phyloP scores from a whole-genome alignment of 805 yeast species.

The Kodamaea kakaduensis region DNA sequence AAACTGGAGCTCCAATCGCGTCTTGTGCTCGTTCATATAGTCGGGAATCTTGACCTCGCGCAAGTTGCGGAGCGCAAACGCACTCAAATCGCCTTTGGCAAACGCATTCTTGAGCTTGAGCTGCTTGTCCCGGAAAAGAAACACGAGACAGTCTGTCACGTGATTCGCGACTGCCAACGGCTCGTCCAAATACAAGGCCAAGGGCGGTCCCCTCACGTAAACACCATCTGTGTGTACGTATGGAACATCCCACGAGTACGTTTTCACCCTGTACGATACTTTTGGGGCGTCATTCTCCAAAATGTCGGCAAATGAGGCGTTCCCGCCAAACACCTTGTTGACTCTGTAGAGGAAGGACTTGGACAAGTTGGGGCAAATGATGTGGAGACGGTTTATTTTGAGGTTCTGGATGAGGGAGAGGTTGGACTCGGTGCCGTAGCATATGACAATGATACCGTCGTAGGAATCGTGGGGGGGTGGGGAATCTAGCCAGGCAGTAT shows the following conservation, averaged over 20 bases:
- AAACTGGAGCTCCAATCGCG: constrained; percentile 35
- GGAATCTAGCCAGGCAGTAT: constrained; percentile 13
- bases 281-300: constrained; percentile 15
- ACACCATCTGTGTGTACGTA: constrained; percentile 42
- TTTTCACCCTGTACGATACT: constrained; percentile 38
- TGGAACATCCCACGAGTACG: constrained; percentile 43
- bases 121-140: constrained; percentile 30
- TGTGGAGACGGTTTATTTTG: constrained; percentile 8
- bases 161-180: constrained; percentile 44
- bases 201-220: constrained; percentile 39
- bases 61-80: constrained; percentile 41
- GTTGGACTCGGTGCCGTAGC: constrained; percentile 13
- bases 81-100: constrained; percentile 58
- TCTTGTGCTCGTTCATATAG: constrained; percentile 31
- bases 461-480: constrained; percentile 12
- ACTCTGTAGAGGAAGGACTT: constrained; percentile 31
- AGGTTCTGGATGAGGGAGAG: constrained; percentile 16
- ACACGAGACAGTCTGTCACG: constrained; percentile 48
- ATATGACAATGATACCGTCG: constrained; percentile 17
- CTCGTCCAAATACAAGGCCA: constrained; percentile 41
- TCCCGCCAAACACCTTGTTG: constrained; percentile 19
- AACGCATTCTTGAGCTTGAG: constrained; percentile 51
- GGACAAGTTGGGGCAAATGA: constrained; percentile 37
- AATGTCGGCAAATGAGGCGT: constrained; percentile 10
- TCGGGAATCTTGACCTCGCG: constrained; percentile 34